Evolutionary conservation across 1,284 basidiomycete species (phyloP), one percentile per base, ranked within the genome.

Genomic region (Jaminaea rosea): DNA sequence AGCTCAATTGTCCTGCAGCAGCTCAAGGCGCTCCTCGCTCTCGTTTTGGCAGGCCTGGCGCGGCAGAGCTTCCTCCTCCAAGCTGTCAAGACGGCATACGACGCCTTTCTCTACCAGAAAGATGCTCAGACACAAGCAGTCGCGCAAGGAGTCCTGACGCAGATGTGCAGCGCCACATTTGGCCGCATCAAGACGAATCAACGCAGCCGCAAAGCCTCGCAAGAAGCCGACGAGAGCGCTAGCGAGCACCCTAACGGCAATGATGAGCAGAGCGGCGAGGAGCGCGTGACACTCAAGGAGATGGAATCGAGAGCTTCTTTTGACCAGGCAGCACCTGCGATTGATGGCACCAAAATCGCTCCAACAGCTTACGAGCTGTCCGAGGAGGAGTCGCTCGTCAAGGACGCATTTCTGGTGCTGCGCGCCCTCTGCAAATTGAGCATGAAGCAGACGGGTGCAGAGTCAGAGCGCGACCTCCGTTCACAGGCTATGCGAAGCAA

Each of bases 1-100:
- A 42, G 39, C 39, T 11, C 39, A 15, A 53, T 72, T 2, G 58
- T 59, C 3, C 56, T 73, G 34, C 72, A 73, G 53, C 71, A 73
- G 58, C 68, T 73, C 60, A 73, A 73, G 60, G 72, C 72, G 8
- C 60, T 73, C 5, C 62, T 73, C 8, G 61, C 69, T 3, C 64
- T 66, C 15, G 69, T 73, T 21, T 53, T 73, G 2, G 53, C 54
- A 17, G 62, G 69, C 32, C 67, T 65, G 27, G 70, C 71, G 9
- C 70, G 72, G 41, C 72, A 73, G 55, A 63, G 64, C 26, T 67
- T 63, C 26, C 48, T 73, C 46, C 59, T 73, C 34, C 71, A 69
- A 47, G 65, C 92, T 26, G 68, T 73, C 2, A 58, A 70, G n/a
- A 73, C 71, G 5, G 68, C 70, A 28, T 73, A 73, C 62, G 71